Evolutionary conservation across 352 stramenopile genomes (phyloP).

Genomic region (Globisporangium emineosum): DNA sequence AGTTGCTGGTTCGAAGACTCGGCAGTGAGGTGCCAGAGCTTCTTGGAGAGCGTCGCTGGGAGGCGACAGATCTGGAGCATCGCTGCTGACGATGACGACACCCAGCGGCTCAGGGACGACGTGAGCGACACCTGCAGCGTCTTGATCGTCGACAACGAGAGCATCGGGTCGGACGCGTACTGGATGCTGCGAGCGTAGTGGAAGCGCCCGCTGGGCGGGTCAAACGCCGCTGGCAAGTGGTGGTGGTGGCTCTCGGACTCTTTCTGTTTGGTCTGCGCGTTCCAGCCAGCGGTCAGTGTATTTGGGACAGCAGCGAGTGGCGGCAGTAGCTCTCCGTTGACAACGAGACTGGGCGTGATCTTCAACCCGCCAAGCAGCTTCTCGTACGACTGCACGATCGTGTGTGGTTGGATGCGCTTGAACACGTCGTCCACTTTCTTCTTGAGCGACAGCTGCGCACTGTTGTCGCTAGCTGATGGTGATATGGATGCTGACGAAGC

Average conservation of each 20-base stretch:
- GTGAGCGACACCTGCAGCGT: conserved; percentile 23
- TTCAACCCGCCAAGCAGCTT: conserved; percentile 34
- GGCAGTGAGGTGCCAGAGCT: conserved; percentile 36
- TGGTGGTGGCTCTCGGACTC: background rate
- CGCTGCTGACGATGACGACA: background rate
- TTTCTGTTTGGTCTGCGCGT: conserved; percentile 15
- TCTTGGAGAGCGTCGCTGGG: conserved; percentile 12
- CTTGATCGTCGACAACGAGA: conserved; percentile 30
- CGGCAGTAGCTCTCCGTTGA: conserved; percentile 38
- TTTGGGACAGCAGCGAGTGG: conserved; percentile 16
- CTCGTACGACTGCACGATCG: conserved; percentile 51
- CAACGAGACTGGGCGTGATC: conserved; percentile 25
- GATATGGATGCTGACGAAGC: background rate
- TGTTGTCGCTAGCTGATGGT: background rate
- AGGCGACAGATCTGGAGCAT: conserved; percentile 12
- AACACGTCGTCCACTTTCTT: conserved; percentile 51
- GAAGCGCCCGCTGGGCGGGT: conserved; percentile 27
- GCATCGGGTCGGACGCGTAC: conserved; percentile 23
- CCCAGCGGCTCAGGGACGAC: conserved; percentile 17
- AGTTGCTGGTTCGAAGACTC: conserved; percentile 35
- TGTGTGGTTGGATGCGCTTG: conserved; percentile 47
- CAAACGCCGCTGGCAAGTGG: conserved; percentile 15
- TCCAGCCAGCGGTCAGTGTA: conserved; percentile 19
- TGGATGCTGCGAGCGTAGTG: conserved; percentile 35
- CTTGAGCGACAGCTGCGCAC: conserved; percentile 12